These are phyloP conservation scores for Tricholoma hemisulphureum DNA, from an alignment of 768 basidiomycete genomes.

Conservation along the genomic window DNA sequence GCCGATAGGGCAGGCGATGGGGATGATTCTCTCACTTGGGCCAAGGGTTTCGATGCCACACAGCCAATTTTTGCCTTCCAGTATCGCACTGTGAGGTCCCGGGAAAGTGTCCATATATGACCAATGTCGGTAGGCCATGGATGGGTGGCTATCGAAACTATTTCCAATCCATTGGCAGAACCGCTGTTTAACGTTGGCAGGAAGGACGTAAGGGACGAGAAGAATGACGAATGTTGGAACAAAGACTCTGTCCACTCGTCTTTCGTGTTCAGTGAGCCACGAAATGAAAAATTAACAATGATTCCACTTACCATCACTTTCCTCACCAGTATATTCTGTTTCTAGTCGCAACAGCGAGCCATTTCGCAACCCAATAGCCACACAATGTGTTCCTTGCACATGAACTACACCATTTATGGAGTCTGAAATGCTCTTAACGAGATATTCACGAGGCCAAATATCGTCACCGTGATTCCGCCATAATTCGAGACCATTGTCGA, in stretches of 20 bases:
- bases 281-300: conserved; percentile 3
- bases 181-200: conserved; percentile 52
- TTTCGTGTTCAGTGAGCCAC: conserved; percentile 28
- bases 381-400: conserved; percentile 63
- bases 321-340: conserved; percentile 55
- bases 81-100: conserved; percentile 79
- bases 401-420: conserved; percentile 50
- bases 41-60: conserved; percentile 59
- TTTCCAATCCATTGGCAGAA: conserved; percentile 50
- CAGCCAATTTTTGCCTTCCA: conserved; percentile 82
- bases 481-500: conserved; percentile 48
- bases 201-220: conserved; percentile 66
- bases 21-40: conserved; percentile 30
- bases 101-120: conserved; percentile 80
- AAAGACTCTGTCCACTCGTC: conserved; percentile 72
- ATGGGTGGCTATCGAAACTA: conserved; percentile 70
- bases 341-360: conserved; percentile 72
- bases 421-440: conserved; percentile 53
- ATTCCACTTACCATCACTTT: conserved; percentile 52
- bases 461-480: conserved; percentile 56
- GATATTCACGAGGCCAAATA: conserved; percentile 67
- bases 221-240: conserved; percentile 63
- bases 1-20: conserved; percentile 31
- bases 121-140: conserved; percentile 75
- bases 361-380: conserved; percentile 59